phyloP scores from a whole-genome alignment of 1,139 yeast genomes.

The Pichia cactophila region DNA sequence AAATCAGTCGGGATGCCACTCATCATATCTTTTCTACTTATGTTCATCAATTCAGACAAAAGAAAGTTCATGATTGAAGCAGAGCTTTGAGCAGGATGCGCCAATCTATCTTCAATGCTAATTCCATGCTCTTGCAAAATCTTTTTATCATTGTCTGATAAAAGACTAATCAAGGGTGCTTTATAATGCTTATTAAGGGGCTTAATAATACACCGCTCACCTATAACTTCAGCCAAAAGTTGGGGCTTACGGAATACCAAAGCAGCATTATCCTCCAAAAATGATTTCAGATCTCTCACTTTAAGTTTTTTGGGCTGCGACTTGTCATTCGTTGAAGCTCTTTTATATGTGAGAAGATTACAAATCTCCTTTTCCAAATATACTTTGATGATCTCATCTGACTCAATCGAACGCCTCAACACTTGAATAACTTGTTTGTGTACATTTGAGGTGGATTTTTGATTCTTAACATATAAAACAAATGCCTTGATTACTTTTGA shows the following conservation, averaged over 20 bases:
- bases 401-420: conserved; percentile 66
- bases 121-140: conserved; percentile 19
- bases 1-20: conserved; percentile 19
- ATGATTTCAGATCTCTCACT: conserved; percentile 38
- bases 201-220: conserved; percentile 42
- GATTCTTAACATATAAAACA: conserved; percentile 24
- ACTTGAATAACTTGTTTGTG: conserved; percentile 38
- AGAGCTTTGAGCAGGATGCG: conserved; percentile 19
- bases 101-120: conserved; percentile 25
- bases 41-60: conserved; percentile 56
- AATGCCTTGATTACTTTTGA: conserved; percentile 34
- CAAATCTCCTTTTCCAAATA: conserved; percentile 44
- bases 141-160: conserved; percentile 20
- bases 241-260: conserved; percentile 54
- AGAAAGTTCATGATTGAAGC: conserved; percentile 59
- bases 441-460: conserved; percentile 25
- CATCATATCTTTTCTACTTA: conserved; percentile 26
- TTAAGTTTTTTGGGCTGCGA: conserved; percentile 8
- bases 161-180: conserved; percentile 14
- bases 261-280: conserved; percentile 49
- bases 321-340: not conserved
- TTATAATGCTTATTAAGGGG: conserved; percentile 39
- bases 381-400: conserved; percentile 40
- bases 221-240: conserved; percentile 45
- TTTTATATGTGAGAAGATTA: conserved; percentile 20